A percentile compares a stretch with the other conserved stretches of the same genome.
phyloP scores from a whole-genome alignment of 352 stramenopile species.

The Pythium myriotylum region DNA sequence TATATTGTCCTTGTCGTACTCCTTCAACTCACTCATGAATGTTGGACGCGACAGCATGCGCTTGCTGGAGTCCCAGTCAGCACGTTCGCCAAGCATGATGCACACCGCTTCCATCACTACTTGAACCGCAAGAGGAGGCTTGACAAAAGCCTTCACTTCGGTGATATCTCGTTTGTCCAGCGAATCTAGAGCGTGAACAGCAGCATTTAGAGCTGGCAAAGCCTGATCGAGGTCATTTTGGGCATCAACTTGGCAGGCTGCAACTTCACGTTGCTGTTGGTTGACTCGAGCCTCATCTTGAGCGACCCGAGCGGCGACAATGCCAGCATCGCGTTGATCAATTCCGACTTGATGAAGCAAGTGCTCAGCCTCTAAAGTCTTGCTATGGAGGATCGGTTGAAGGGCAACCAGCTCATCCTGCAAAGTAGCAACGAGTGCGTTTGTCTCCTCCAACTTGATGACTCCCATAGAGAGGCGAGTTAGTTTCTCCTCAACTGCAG shows the following conservation, averaged over 20 bases:
- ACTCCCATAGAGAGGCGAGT: constrained; percentile 62
- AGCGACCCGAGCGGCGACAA: constrained; percentile 53
- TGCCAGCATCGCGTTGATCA: constrained; percentile 56
- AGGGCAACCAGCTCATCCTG: constrained; percentile 84
- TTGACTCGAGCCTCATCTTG: constrained; percentile 68
- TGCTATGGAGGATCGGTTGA: constrained; percentile 72
- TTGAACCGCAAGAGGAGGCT: constrained; percentile 80
- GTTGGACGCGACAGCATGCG: constrained; percentile 66
- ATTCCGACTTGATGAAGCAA: constrained; percentile 63
- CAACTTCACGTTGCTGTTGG: constrained; percentile 62
- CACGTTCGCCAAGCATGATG: constrained; percentile 85
- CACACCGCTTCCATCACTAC: constrained; percentile 89
- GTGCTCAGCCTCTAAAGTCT: constrained; percentile 62
- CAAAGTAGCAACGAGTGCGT: constrained; percentile 56
- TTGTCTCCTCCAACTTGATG: constrained; percentile 76
- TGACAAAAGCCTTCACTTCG: constrained; percentile 86
- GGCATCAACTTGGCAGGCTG: constrained; percentile 66
- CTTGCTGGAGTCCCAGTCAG: constrained; percentile 87
- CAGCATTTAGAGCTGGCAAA: constrained; percentile 72
- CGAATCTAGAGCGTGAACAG: constrained; percentile 72
- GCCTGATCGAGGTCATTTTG: constrained; percentile 75
- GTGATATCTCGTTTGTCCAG: constrained; percentile 89
- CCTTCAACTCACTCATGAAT: constrained; percentile 84
- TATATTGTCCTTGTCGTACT: constrained; percentile 88
- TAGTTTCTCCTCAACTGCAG: constrained; percentile 43